Base-by-base conservation (phyloP, 805 yeast genomes). In the Zygotorulaspora sp. region DNA sequence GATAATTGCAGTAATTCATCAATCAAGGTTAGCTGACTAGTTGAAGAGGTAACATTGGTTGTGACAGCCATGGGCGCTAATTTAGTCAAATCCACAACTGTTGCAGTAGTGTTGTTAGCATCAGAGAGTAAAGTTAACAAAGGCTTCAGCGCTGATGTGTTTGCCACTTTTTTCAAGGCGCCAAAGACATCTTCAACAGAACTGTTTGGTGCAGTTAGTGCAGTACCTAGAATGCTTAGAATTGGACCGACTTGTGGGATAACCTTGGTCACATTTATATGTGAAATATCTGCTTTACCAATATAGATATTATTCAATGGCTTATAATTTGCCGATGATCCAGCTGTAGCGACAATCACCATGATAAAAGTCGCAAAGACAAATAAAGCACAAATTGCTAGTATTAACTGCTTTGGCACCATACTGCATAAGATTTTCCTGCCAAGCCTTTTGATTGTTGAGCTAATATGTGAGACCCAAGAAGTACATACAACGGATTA, bases 201-300 rank as follows among this genome's bases (percentile, higher is more conserved):
- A 16, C 40, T 42, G 29, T 52, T 51, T 30, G 51, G 49, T 14
- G 57, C 51, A 21, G 46, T 34, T 27, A 61, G 30, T 21, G 61
- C 53, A 12, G 55, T 45, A 12, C 59, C 57, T 6, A 61, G 30
- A 5, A 60, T 45, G 4, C 49, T 36, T 17, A 61, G 35, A 13
- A 60, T 43, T n/a, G 62, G 56, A 12, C 45, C 46, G 6, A 58
- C 40, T 25, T 49, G 43, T 24, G 66, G 66, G 17, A 60, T 35
- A 40, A 59, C 57, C 37, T 61, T 61, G 18, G 62, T 50, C 14
- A 59, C 61, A 30, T 61, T 61, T 34, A 61, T 53, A 24, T 53
- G 55, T 14, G 52, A 43, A 30, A 61, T 53, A 35, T 54, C 54
- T 21, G 63, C 62, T 26, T 58, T 53, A 35, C 63, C 63, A 20